Evolutionary conservation across 176 grass and related monocot species (phyloP).

Genomic region (Tuctoria greenei): DNA sequence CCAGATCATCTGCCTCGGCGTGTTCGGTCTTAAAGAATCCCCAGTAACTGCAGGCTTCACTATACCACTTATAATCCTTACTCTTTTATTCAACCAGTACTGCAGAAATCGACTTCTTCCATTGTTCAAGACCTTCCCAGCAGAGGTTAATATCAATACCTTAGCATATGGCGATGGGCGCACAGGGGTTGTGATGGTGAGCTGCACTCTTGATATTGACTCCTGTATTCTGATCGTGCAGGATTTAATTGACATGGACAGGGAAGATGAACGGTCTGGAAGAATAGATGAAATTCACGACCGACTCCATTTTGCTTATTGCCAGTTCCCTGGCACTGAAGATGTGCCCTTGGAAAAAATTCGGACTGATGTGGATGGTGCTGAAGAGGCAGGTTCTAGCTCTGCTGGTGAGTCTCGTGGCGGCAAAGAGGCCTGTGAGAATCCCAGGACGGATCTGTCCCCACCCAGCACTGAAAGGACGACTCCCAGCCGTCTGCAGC

Average conservation of each 20-base stretch:
- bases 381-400: constrained; percentile 35
- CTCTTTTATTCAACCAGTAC: constrained; percentile 87
- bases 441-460: constrained; percentile 32
- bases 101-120: constrained; percentile 82
- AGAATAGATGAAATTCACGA: constrained; percentile 77
- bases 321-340: constrained; percentile 51
- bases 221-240: constrained; percentile 16
- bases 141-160: constrained; percentile 60
- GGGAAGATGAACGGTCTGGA: constrained; percentile 56
- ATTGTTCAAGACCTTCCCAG: constrained; percentile 64
- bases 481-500: constrained; percentile 49
- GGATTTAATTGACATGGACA: constrained; percentile 87
- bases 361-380: neutral
- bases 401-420: constrained; percentile 24
- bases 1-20: constrained; percentile 82
- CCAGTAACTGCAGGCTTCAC: constrained; percentile 68
- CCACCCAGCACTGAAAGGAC: constrained; percentile 64
- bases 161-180: neutral
- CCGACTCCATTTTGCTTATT: constrained; percentile 54
- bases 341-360: constrained; percentile 45
- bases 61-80: constrained; percentile 71
- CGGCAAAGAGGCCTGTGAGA: constrained; percentile 31
- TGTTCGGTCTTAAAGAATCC: constrained; percentile 80
- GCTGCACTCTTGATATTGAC: neutral
- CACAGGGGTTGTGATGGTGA: neutral